A percentile compares a stretch with the other conserved stretches of the same genome.
Evolutionary conservation across 306 rosid species (phyloP).

Genomic region (Senna tora): DNA sequence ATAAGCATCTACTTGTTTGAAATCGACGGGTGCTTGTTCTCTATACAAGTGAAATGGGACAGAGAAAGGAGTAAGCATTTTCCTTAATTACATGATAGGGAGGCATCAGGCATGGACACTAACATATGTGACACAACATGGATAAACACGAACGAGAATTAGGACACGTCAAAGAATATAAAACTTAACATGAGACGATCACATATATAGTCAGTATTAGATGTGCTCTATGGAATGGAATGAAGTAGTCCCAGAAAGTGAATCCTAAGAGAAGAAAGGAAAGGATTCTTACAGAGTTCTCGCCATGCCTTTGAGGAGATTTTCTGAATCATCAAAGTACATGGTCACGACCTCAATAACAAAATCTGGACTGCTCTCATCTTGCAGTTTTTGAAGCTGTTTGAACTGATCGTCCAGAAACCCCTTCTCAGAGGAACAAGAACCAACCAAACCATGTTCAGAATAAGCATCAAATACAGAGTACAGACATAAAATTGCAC

Average conservation of each 20-base stretch:
- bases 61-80: slow-evolving; percentile 6
- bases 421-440: slow-evolving; percentile 8
- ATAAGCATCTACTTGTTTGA: slow-evolving; percentile 72
- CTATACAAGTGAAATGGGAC: slow-evolving; percentile 8
- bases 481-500: too few species aligned
- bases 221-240: background rate
- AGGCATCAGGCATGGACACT: too few species aligned
- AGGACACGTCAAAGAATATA: too few species aligned
- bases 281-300: slow-evolving; percentile 8
- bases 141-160: too few species aligned
- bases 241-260: slow-evolving; percentile 2
- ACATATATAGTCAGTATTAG: too few species aligned
- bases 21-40: slow-evolving; percentile 42
- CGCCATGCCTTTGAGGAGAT: background rate
- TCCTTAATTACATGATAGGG: background rate
- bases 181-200: too few species aligned
- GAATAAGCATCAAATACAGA: background rate
- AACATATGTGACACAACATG: too few species aligned
- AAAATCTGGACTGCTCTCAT: slow-evolving; percentile 27
- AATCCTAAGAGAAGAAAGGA: background rate
- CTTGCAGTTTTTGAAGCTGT: slow-evolving; percentile 27
- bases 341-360: slow-evolving; percentile 21
- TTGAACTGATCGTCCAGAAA: slow-evolving; percentile 25
- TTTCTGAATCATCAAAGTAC: slow-evolving; percentile 26
- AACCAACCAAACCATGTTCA: background rate